Conservation (phyloP, 305 asterid species). For the Plantago rigida region DNA sequence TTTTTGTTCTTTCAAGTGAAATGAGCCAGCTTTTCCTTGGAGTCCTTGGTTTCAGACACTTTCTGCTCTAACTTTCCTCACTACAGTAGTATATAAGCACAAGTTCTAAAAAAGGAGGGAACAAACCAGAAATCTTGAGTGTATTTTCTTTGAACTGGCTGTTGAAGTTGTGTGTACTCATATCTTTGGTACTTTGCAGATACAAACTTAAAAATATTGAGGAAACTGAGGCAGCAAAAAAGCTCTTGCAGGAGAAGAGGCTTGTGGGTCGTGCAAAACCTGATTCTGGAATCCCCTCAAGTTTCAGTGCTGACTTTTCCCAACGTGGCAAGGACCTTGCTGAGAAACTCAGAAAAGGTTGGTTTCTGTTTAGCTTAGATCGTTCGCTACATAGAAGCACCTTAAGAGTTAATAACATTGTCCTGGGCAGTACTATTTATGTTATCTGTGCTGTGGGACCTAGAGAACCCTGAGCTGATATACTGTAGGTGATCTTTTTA, state of each 20-base stretch:
- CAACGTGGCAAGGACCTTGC: conserved; percentile 90
- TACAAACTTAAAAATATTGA: conserved; percentile 82
- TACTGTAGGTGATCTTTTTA: conserved; percentile 1
- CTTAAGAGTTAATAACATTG: conserved; percentile 5
- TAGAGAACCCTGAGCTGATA: conserved; percentile 7
- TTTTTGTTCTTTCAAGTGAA: too few species aligned
- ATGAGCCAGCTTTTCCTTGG: too few species aligned
- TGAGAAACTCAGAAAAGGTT: conserved; percentile 75
- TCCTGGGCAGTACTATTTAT: conserved; percentile 7
- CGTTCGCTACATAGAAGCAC: conserved; percentile 7
- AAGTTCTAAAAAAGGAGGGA: conserved; percentile 5
- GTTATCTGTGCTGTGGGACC: conserved; percentile 13
- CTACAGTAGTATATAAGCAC: not conserved
- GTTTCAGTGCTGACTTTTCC: conserved; percentile 80
- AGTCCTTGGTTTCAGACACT: too few species aligned
- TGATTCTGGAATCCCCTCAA: conserved; percentile 68
- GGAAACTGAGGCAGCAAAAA: conserved; percentile 98
- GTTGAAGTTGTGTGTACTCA: conserved; percentile 22
- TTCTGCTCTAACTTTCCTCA: too few species aligned
- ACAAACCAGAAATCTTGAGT: not conserved
- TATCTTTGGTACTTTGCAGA: conserved; percentile 36
- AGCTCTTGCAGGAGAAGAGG: conserved; percentile 91
- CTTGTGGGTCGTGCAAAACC: conserved; percentile 55
- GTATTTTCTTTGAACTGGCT: not conserved
- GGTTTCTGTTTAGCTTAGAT: conserved; percentile 25